A percentile compares a stretch with the other conserved stretches of the same genome.
Conservation (phyloP, 2,329 filamentous ascomycete species). For the Sordariomycetes sp. region DNA sequence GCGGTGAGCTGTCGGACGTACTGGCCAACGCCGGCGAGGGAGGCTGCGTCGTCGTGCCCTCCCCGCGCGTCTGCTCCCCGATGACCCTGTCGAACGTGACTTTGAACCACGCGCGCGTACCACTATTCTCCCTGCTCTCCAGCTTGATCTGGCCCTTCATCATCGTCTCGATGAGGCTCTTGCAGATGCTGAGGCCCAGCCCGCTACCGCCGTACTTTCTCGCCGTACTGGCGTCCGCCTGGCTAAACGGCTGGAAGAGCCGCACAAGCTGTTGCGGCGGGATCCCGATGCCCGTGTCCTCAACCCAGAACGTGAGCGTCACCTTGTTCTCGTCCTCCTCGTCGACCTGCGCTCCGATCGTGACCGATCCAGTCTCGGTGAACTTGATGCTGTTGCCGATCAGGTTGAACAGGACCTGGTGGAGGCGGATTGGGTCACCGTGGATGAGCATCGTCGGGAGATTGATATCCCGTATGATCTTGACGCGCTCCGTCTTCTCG, state of each 20-base stretch:
- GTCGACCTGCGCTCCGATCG: slow-evolving; percentile 66
- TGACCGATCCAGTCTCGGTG: slow-evolving; percentile 77
- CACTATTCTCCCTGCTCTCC: slow-evolving; percentile 61
- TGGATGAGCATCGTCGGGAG: slow-evolving; percentile 63
- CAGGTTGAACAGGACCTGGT: slow-evolving; percentile 68
- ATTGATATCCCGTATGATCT: slow-evolving; percentile 60
- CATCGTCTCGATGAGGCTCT: slow-evolving; percentile 84
- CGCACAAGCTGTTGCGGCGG: slow-evolving; percentile 72
- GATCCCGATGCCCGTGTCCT: slow-evolving; percentile 87
- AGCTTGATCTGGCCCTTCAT: slow-evolving; percentile 80
- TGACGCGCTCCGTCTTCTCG: slow-evolving; percentile 52
- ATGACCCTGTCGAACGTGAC: slow-evolving; percentile 78
- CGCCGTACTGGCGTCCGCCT: slow-evolving; percentile 83
- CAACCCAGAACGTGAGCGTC: slow-evolving; percentile 73
- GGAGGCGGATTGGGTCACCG: slow-evolving; percentile 55
- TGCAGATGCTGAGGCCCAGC: slow-evolving; percentile 86
- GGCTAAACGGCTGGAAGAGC: slow-evolving; percentile 84
- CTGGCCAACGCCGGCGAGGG: slow-evolving; percentile 21
- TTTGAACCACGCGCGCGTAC: slow-evolving; percentile 68
- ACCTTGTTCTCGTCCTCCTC: slow-evolving; percentile 60
- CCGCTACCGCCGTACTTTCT: slow-evolving; percentile 88
- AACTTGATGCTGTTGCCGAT: slow-evolving; percentile 93
- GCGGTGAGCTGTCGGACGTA: slow-evolving; percentile 9
- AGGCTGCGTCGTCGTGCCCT: slow-evolving; percentile 30
- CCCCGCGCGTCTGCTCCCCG: slow-evolving; percentile 45